Evolutionary conservation across 257 asterid species (phyloP).

Genomic region (Verbascum thapsus): DNA sequence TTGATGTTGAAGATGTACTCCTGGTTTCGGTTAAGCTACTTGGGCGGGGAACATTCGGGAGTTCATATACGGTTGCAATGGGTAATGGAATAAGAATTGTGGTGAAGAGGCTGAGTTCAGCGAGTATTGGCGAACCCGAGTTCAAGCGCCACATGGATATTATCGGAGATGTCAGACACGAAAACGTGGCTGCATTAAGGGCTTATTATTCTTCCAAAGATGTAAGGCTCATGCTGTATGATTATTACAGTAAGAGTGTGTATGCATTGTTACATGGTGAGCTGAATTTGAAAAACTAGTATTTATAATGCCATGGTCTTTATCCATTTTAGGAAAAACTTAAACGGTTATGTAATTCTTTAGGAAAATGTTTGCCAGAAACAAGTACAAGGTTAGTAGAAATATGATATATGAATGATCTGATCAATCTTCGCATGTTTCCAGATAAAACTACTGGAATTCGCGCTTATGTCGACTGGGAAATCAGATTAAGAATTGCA

Average conservation of each 20-base stretch:
- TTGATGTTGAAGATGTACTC: neutral
- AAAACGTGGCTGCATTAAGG: neutral
- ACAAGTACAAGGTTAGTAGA: neutral
- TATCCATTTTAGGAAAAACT: neutral
- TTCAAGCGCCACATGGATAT: constrained; percentile 4
- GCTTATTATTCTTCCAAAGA: neutral
- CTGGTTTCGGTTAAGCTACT: neutral
- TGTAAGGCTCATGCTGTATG: constrained; percentile 5
- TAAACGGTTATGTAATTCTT: neutral
- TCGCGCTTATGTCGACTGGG: neutral
- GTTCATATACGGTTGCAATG: neutral
- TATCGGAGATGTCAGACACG: neutral
- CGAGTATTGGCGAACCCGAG: neutral
- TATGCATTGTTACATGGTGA: constrained; percentile 9
- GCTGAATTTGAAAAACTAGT: neutral
- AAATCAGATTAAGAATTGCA: constrained; percentile 7
- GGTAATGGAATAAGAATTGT: neutral
- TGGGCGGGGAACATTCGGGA: neutral
- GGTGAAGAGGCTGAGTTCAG: neutral
- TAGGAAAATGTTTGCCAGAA: neutral
- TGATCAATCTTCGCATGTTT: constrained; percentile 3
- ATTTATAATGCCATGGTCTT: neutral
- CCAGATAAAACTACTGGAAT: neutral
- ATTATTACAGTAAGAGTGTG: constrained; percentile 19
- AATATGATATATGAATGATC: neutral